Conservation (phyloP, 768 basidiomycete genomes). For the Rhodotorula babjevae region DNA sequence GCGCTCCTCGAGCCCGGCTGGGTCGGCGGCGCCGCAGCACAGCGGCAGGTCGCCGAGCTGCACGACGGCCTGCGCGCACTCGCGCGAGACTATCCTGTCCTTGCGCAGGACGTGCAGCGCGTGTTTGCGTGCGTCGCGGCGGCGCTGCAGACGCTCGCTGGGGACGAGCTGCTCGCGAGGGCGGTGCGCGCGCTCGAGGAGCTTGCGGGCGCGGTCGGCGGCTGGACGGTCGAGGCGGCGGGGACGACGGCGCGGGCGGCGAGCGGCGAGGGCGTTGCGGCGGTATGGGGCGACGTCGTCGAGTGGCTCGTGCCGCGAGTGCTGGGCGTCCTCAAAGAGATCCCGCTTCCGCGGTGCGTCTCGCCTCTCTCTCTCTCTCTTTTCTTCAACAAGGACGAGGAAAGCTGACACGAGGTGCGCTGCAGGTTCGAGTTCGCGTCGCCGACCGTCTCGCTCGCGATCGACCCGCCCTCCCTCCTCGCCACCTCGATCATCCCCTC, state of each 20-base stretch:
- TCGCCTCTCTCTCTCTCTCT: background rate
- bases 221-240: background rate
- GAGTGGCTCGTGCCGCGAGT: slow-evolving; percentile 36
- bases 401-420: no score
- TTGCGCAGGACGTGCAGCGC: background rate
- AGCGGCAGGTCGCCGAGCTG: background rate
- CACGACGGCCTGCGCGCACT: background rate
- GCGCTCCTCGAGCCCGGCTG: slow-evolving; percentile 12
- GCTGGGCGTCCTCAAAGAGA: slow-evolving; percentile 17
- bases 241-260: slow-evolving; percentile 1
- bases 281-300: slow-evolving; percentile 22
- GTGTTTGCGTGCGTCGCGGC: background rate
- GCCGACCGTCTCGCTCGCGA: slow-evolving; percentile 12
- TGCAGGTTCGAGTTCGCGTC: slow-evolving; percentile 23
- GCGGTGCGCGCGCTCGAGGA: background rate
- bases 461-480: slow-evolving; percentile 32
- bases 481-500: slow-evolving; percentile 28
- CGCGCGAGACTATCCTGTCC: background rate
- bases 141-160: background rate
- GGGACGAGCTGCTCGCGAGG: slow-evolving; percentile 2
- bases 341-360: slow-evolving; percentile 20
- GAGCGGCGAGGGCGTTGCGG: background rate
- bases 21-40: background rate
- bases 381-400: rapidly evolving
- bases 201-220: background rate